Conservation (phyloP, 2,329 filamentous ascomycete species). For the Diplocarpon mali region DNA sequence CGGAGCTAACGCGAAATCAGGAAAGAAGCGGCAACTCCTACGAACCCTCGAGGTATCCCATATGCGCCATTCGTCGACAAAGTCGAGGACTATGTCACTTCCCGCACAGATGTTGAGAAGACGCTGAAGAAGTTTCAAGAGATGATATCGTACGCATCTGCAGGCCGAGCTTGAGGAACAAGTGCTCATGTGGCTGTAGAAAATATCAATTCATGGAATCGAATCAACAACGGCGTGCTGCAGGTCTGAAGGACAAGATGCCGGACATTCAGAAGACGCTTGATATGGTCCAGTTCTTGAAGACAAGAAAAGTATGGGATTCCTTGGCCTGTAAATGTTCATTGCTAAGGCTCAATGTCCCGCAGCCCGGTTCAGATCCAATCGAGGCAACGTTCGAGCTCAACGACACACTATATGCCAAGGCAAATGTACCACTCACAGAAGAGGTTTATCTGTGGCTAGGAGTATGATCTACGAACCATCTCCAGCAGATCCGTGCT, state of each 20-base stretch:
- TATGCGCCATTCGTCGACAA: conserved; percentile 78
- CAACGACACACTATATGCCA: conserved; percentile 90
- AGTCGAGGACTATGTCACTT: conserved; percentile 77
- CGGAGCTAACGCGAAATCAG: conserved; percentile 6
- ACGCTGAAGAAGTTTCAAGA: conserved; percentile 80
- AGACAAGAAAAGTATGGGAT: conserved; percentile 53
- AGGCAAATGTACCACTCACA: conserved; percentile 69
- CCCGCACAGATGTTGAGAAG: conserved; percentile 66
- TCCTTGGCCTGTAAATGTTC: background rate
- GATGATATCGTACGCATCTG: conserved; percentile 66
- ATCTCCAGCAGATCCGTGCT: conserved; percentile 3
- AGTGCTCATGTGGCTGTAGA: conserved; percentile 37
- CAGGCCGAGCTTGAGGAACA: conserved; percentile 1
- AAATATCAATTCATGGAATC: conserved; percentile 99
- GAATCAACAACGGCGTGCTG: conserved; percentile 75
- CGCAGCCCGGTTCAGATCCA: conserved; percentile 42
- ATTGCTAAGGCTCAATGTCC: conserved; percentile 1
- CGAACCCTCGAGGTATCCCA: conserved; percentile 76
- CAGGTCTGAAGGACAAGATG: conserved; percentile 84
- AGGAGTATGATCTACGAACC: conserved; percentile 46
- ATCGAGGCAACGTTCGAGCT: conserved; percentile 92
- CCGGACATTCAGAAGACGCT: conserved; percentile 95
- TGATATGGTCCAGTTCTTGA: conserved; percentile 80
- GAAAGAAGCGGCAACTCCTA: conserved; percentile 41
- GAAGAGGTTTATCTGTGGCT: conserved; percentile 96